Conservation (phyloP, 2,329 filamentous ascomycete genomes). For the Leptoxyphium fumago region DNA sequence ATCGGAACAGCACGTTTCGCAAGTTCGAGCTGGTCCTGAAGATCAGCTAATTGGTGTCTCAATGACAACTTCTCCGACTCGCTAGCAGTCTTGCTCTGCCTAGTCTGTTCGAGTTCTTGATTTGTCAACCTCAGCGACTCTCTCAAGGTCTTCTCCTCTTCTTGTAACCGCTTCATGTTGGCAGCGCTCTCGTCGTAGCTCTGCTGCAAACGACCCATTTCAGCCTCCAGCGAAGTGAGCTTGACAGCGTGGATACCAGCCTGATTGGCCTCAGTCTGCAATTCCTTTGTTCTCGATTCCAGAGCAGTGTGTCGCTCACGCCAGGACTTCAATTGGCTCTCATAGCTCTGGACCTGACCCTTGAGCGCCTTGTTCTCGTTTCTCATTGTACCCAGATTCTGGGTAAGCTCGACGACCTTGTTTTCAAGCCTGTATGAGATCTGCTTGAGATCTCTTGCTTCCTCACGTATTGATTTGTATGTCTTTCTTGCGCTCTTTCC, state of each 20-base stretch:
- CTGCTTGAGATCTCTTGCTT: conserved; percentile 95
- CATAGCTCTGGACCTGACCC: conserved; percentile 86
- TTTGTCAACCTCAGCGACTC: conserved; percentile 69
- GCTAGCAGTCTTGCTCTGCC: conserved; percentile 56
- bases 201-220: conserved; percentile 81
- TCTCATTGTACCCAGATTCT: conserved; percentile 83
- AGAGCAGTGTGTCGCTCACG: conserved; percentile 81
- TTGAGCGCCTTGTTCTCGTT: conserved; percentile 82
- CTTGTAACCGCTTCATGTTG: conserved; percentile 87
- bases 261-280: conserved; percentile 94
- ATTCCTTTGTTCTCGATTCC: conserved; percentile 78
- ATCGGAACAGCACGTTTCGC: conserved; percentile 64
- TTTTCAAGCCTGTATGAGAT: conserved; percentile 99
- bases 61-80: conserved; percentile 78
- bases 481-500: conserved; percentile 64
- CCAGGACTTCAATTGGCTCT: conserved; percentile 91
- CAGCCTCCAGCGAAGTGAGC: conserved; percentile 80
- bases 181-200: conserved; percentile 81
- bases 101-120: conserved; percentile 66
- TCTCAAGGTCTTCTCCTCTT: conserved; percentile 75
- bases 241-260: conserved; percentile 89
- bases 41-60: conserved; percentile 72
- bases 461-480: conserved; percentile 86
- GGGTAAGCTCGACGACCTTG: conserved; percentile 97
- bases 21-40: conserved; percentile 83